These are phyloP conservation scores for Petasospora fabianii DNA, from an alignment of 1,139 yeast species.

Conservation along the genomic window DNA sequence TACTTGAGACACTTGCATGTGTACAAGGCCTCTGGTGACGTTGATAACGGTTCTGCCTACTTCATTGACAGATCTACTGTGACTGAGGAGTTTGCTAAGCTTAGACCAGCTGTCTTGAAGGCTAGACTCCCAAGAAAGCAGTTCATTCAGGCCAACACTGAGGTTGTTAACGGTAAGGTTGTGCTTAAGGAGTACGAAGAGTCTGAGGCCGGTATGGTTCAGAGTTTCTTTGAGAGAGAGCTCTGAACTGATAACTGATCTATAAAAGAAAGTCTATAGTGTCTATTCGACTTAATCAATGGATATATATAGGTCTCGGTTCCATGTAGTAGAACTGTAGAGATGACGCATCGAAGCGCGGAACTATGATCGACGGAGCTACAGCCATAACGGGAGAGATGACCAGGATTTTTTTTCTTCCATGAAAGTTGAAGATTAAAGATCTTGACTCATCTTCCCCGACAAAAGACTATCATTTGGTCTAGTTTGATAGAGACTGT, in stretches of 20 bases:
- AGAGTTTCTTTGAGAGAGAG: conserved; percentile 68
- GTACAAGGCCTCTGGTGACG: conserved; percentile 75
- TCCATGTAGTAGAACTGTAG: too few relatives aligned
- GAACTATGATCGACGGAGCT: too few relatives aligned
- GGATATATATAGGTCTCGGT: too few relatives aligned
- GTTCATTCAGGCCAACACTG: conserved; percentile 77
- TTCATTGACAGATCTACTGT: conserved; percentile 67
- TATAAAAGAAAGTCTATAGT: too few relatives aligned
- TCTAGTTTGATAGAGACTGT: too few relatives aligned
- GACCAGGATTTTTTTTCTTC: too few relatives aligned
- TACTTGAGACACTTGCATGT: conserved; percentile 71
- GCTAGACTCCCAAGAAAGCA: conserved; percentile 83
- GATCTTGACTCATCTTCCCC: too few relatives aligned
- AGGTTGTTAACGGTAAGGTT: conserved; percentile 41
- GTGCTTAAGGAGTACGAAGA: conserved; percentile 69
- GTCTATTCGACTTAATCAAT: too few relatives aligned
- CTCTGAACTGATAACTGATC: conserved; percentile 8
- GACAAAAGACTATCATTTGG: too few relatives aligned
- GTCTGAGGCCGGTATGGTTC: conserved; percentile 71
- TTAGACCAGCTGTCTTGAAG: conserved; percentile 62
- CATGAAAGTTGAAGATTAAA: too few relatives aligned
- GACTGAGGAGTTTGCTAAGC: conserved; percentile 55
- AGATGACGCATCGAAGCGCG: too few relatives aligned
- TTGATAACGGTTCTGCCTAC: conserved; percentile 56
- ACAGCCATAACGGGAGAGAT: too few relatives aligned